These are phyloP conservation scores for Melaleuca alternifolia DNA, from an alignment of 345 rosid species.

Conservation along the genomic window DNA sequence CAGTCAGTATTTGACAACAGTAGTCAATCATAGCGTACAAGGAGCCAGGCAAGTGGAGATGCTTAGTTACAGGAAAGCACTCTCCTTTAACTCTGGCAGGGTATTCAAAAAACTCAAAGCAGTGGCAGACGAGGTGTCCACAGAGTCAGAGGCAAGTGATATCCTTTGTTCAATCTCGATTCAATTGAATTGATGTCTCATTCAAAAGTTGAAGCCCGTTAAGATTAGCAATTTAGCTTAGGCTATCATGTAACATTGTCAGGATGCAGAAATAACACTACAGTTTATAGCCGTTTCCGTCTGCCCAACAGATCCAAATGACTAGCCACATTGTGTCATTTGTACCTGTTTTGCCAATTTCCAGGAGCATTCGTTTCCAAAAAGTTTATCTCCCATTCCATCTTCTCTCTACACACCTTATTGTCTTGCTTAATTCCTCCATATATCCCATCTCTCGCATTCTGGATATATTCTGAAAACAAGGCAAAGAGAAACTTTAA, in stretches of 20 bases:
- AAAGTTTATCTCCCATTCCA: background rate
- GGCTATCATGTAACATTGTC: background rate
- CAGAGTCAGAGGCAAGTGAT: background rate
- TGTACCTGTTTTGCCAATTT: background rate
- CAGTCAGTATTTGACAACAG: background rate
- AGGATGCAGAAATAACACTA: background rate
- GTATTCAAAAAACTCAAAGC: background rate
- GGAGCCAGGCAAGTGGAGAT: background rate
- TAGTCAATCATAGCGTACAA: background rate
- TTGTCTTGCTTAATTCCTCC: background rate
- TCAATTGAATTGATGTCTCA: background rate
- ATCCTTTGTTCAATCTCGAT: background rate
- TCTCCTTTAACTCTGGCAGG: background rate
- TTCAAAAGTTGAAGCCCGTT: background rate
- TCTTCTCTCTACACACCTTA: background rate
- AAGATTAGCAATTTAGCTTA: background rate
- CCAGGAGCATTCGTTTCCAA: background rate
- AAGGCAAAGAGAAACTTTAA: background rate
- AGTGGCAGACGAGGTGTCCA: slow-evolving; percentile 1
- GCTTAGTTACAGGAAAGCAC: background rate
- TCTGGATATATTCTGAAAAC: background rate
- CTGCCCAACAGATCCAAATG: background rate
- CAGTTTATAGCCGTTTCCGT: background rate
- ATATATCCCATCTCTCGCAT: background rate
- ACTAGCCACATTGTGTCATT: background rate